phyloP scores from a whole-genome alignment of 192 early-diverging fungal genomes.

The Coemansia sp. region DNA sequence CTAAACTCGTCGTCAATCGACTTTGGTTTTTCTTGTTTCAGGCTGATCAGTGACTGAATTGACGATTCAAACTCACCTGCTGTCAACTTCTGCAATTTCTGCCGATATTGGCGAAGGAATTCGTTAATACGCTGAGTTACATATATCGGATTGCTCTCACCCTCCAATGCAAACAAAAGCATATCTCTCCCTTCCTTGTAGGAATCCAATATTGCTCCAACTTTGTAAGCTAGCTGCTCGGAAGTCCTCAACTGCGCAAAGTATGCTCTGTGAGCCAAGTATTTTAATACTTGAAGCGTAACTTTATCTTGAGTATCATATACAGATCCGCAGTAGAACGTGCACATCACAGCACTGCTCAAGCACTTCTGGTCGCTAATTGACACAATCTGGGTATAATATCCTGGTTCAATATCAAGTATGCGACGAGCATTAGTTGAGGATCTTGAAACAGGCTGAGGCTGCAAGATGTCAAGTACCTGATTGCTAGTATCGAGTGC shows the following conservation, averaged over 20 bases:
- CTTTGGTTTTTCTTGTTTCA: constrained; percentile 69
- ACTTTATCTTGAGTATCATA: constrained; percentile 60
- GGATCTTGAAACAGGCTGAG: constrained; percentile 55
- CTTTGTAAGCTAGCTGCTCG: constrained; percentile 73
- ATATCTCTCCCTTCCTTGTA: not conserved
- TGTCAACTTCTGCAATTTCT: constrained; percentile 52
- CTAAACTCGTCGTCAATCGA: constrained; percentile 68
- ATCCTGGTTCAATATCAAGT: constrained; percentile 28
- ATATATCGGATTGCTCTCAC: constrained; percentile 77
- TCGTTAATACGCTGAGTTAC: constrained; percentile 76
- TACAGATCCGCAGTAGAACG: constrained; percentile 74
- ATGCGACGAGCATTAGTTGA: not conserved
- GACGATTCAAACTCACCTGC: constrained; percentile 65
- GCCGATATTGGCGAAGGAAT: constrained; percentile 68
- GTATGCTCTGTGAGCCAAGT: constrained; percentile 76
- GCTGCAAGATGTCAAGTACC: constrained; percentile 61
- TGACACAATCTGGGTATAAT: constrained; percentile 14
- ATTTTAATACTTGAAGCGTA: constrained; percentile 65
- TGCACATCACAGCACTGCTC: constrained; percentile 81
- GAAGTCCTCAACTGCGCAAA: constrained; percentile 93
- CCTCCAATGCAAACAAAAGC: constrained; percentile 77
- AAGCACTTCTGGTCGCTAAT: constrained; percentile 69
- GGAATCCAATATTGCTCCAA: not conserved
- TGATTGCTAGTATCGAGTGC: constrained; percentile 61
- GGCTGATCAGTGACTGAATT: constrained; percentile 60